Evolutionary conservation across 768 basidiomycete species (phyloP).

Genomic region (Mycena venus): DNA sequence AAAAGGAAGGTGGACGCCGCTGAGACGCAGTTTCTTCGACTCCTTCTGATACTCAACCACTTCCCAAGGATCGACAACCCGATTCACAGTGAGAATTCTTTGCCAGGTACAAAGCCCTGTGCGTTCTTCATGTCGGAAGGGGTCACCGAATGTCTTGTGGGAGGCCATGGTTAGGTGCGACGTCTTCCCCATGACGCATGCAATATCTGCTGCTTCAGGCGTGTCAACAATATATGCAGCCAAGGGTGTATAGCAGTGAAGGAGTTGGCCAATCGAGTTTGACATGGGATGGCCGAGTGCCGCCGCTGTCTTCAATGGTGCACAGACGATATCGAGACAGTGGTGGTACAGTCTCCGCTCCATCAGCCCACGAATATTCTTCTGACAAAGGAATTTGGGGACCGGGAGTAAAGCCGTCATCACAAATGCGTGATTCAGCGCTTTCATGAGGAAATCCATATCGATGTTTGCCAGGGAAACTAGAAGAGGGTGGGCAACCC

Average conservation of each 20-base stretch:
- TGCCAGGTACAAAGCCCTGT: neutral
- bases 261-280: conserved; percentile 8
- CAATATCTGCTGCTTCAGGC: conserved; percentile 26
- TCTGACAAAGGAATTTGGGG: conserved; percentile 31
- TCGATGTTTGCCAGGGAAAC: conserved; percentile 34
- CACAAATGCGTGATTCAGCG: conserved; percentile 29
- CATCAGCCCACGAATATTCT: conserved; percentile 35
- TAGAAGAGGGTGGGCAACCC: conserved; percentile 30
- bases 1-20: conserved; percentile 41
- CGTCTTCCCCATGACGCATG: conserved; percentile 18
- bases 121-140: neutral
- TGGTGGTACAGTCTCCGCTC: conserved; percentile 32
- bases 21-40: neutral
- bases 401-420: conserved; percentile 35
- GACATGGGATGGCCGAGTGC: conserved; percentile 7
- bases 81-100: neutral
- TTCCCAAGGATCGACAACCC: neutral
- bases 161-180: conserved; percentile 31
- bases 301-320: conserved; percentile 32
- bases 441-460: conserved; percentile 27
- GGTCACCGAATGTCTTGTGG: conserved; percentile 23
- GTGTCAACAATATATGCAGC: conserved; percentile 33
- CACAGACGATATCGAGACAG: conserved; percentile 31
- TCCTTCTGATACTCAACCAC: neutral
- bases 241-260: conserved; percentile 27